Base-by-base conservation (phyloP, 108 stramenopile species). In the Aurantiochytrium sp. region DNA sequence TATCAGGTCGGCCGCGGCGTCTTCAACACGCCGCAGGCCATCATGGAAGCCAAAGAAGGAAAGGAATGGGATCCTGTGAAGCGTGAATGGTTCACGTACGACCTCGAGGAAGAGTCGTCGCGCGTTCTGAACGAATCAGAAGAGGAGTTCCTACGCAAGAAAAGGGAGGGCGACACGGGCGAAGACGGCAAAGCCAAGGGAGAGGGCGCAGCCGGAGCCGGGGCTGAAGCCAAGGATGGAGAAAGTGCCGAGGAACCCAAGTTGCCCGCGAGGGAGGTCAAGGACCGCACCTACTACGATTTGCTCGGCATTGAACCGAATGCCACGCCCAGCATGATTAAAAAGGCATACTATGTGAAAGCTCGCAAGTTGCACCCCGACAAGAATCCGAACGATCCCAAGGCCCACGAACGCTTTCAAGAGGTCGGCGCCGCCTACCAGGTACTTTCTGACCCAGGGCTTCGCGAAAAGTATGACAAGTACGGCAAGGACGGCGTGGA, bases 301-400 rank as follows among this genome's bases (percentile, higher is more conserved):
- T 90, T 83, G 19, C 91, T 97, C 71, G 96, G 95, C 59, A 93
- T 98, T 53, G 88, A 89, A 25, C 90, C 95, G 19, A 94, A 93
- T 58, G 96, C 96, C 10, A 92, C 95, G 6, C 93, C 95, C 28
- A 91, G 91, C n/a, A 93, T 92, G 59, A 97, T 99, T 59, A 97
- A 97, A 88, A 95, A 97, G 89, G 94, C 96, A 58, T 99, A 99
- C 89, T 97, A 97, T 88, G 49, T 96, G 60, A 60, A 96, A 58
- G 97, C 98, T 25, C 88, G 96, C 60, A 96, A 97, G 90, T 95
- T 95, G 73, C 98, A 98, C 89, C 98, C 98, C 0, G 97, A 98
- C 89, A 95, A 91, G 72, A 92, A 94, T 35, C 89, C 88, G 5
- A 73, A 91, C 47, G 90, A 91, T 45, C 60, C 90, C 44, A 53